phyloP scores from a whole-genome alignment of 176 grass and related monocot species.

The Microstegium vimineum region DNA sequence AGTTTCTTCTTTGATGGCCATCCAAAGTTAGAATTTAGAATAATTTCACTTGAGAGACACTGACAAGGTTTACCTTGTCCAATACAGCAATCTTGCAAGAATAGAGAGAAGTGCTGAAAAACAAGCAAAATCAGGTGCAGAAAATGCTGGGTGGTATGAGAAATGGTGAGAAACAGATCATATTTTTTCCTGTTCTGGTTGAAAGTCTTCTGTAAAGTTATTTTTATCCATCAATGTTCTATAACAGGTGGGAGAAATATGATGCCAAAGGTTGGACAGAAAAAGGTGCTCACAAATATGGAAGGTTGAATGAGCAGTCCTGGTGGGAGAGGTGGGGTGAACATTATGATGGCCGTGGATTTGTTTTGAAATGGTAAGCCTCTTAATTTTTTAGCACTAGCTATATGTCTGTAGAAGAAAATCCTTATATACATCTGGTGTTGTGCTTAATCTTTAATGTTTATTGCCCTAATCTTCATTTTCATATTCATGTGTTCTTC shows the following conservation, averaged over 20 bases:
- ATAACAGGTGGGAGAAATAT: slow-evolving; percentile 95
- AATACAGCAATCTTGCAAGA: slow-evolving; percentile 88
- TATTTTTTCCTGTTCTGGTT: slow-evolving; percentile 16
- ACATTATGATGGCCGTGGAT: slow-evolving; percentile 88
- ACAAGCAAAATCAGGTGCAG: slow-evolving; percentile 81
- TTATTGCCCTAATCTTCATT: neutral
- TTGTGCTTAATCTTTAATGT: neutral
- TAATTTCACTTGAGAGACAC: neutral
- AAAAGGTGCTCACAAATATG: slow-evolving; percentile 98
- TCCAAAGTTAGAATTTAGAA: neutral
- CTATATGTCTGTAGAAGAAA: neutral
- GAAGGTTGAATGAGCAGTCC: slow-evolving; percentile 87
- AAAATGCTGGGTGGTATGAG: slow-evolving; percentile 98
- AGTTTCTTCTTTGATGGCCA: neutral
- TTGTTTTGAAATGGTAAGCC: slow-evolving; percentile 89
- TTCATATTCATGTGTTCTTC: neutral
- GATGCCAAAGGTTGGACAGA: slow-evolving; percentile 99
- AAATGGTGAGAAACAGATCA: slow-evolving; percentile 66
- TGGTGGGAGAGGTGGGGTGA: slow-evolving; percentile 99
- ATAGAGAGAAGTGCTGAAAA: slow-evolving; percentile 94
- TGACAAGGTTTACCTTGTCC: neutral
- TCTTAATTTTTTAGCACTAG: slow-evolving; percentile 21
- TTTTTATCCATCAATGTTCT: slow-evolving; percentile 16
- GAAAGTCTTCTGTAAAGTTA: neutral
- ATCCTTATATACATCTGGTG: neutral